phyloP scores from a whole-genome alignment of 2,329 filamentous ascomycete genomes.

The Leptographium galeiforme region DNA sequence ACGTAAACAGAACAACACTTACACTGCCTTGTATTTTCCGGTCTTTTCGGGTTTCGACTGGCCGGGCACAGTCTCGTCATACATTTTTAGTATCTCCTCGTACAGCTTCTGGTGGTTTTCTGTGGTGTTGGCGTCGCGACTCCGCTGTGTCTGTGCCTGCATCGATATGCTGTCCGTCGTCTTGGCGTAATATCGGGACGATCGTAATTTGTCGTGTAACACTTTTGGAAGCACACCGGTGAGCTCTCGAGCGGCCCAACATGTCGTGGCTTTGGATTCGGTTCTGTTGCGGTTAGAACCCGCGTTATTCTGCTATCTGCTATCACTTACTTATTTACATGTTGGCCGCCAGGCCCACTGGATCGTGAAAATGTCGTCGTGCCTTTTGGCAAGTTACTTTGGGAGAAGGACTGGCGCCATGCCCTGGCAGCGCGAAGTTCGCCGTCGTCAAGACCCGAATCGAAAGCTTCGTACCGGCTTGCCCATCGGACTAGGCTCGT shows the following conservation, averaged over 20 bases:
- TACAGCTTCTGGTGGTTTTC: conserved; percentile 36
- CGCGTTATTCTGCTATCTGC: neutral
- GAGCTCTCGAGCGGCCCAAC: conserved; percentile 35
- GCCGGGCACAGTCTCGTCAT: conserved; percentile 30
- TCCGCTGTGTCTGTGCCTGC: conserved; percentile 40
- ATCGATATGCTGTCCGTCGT: conserved; percentile 39
- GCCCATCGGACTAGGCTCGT: conserved; percentile 1
- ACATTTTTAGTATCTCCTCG: conserved; percentile 35
- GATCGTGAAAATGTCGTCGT: conserved; percentile 42
- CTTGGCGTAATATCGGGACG: conserved; percentile 40
- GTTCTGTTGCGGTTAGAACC: conserved; percentile 26
- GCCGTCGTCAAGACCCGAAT: conserved; percentile 34
- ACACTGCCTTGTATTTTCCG: conserved; percentile 36
- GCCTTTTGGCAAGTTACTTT: conserved; percentile 32
- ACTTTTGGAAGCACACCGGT: conserved; percentile 30
- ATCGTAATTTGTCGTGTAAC: conserved; percentile 31
- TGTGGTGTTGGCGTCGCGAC: conserved; percentile 35
- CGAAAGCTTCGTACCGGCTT: conserved; percentile 31
- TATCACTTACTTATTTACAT: conserved; percentile 43
- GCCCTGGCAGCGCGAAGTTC: conserved; percentile 35
- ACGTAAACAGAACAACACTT: conserved; percentile 11
- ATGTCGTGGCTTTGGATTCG: conserved; percentile 44
- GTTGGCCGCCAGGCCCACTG: conserved; percentile 46
- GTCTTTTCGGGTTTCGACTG: conserved; percentile 31
- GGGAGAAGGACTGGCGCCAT: conserved; percentile 34